Evolutionary conservation across 148 eudicot species (phyloP).

Genomic region (Chenopodium formosanum): DNA sequence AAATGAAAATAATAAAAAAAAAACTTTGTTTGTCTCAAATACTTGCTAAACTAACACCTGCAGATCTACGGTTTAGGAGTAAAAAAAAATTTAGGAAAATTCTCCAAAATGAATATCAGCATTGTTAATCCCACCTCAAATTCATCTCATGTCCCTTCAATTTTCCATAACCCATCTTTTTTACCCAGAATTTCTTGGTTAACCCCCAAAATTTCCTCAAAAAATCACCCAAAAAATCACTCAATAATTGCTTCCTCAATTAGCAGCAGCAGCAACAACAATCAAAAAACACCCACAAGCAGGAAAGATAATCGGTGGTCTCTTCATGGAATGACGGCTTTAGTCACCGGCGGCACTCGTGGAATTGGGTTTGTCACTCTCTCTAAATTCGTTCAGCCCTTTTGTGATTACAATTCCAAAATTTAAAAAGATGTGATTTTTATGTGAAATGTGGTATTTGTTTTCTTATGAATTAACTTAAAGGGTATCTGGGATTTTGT

Average conservation of each 20-base stretch:
- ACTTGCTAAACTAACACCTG: neutral
- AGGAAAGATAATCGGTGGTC: slow-evolving; percentile 17
- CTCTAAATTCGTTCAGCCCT: neutral
- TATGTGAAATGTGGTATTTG: neutral
- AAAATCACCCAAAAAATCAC: neutral
- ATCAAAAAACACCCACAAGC: neutral
- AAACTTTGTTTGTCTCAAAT: too few species aligned
- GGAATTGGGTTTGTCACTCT: slow-evolving; percentile 54
- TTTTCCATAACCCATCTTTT: slow-evolving; percentile 7
- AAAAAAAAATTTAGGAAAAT: neutral
- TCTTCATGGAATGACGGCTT: slow-evolving; percentile 48
- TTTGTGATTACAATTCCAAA: neutral
- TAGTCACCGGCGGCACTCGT: slow-evolving; percentile 75
- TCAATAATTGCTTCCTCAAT: slow-evolving; percentile 12
- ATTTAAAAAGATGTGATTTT: neutral
- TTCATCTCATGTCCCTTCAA: neutral
- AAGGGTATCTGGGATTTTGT: neutral
- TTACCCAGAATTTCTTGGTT: neutral
- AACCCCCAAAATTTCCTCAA: neutral
- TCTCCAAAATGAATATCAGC: slow-evolving; percentile 14
- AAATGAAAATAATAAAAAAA: too few species aligned
- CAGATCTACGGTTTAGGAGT: neutral
- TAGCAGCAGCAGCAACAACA: slow-evolving; percentile 5
- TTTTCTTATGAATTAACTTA: neutral
- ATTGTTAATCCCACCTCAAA: slow-evolving; percentile 9